phyloP scores from a whole-genome alignment of 2,329 filamentous ascomycete genomes.

The Colletotrichum nymphaeae region DNA sequence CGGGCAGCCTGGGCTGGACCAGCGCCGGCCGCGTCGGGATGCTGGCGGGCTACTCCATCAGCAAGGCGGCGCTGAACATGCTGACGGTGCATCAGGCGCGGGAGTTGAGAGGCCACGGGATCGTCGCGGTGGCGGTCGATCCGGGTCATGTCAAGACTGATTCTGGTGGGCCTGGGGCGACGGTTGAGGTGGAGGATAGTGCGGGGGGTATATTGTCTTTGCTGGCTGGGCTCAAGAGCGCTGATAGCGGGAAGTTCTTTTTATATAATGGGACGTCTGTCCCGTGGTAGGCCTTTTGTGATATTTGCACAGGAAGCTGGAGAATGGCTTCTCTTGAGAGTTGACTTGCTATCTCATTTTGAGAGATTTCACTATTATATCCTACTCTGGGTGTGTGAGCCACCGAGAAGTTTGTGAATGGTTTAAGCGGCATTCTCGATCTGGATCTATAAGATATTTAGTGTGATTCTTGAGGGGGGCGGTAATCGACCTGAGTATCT shows the following conservation, averaged over 20 bases:
- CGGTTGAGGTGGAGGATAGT: conserved; percentile 42
- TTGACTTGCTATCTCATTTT: not conserved
- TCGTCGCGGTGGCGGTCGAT: conserved; percentile 45
- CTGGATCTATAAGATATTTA: too few species aligned
- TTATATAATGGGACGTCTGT: conserved; percentile 12
- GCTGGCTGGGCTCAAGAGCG: not conserved
- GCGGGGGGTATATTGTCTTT: conserved; percentile 4
- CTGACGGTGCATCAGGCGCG: conserved; percentile 46
- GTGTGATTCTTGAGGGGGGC: too few species aligned
- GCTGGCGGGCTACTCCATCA: conserved; percentile 48
- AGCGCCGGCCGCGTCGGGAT: not conserved
- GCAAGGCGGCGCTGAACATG: conserved; percentile 51
- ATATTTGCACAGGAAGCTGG: not conserved
- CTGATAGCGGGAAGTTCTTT: conserved; percentile 10
- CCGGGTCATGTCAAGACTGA: conserved; percentile 50
- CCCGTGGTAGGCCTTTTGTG: not conserved
- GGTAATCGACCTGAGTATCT: too few species aligned
- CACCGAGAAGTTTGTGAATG: not conserved
- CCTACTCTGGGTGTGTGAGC: not conserved
- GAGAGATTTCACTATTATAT: not conserved
- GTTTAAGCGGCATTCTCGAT: too few species aligned
- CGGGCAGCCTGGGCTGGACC: conserved; percentile 41
- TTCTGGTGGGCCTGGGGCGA: conserved; percentile 44
- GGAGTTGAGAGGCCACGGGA: conserved; percentile 39
- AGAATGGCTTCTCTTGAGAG: not conserved